Evolutionary conservation across 371 early-diverging fungal species (phyloP).

Genomic region (Mortierella sp.): DNA sequence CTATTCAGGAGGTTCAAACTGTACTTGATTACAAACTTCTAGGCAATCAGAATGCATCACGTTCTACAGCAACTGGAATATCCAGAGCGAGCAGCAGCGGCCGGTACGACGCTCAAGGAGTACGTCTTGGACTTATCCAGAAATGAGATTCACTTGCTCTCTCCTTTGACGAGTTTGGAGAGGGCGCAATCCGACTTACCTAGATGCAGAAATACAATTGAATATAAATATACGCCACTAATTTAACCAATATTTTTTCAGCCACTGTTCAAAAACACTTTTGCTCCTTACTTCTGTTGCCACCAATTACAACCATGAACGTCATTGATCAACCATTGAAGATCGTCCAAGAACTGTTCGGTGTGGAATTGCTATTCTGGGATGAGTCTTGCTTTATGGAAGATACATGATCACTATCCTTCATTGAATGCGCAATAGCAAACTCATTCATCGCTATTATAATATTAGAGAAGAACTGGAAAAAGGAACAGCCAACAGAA

Average conservation of each 20-base stretch:
- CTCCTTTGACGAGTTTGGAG: slow-evolving; percentile 35
- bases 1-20: slow-evolving; percentile 35
- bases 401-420: background rate
- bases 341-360: slow-evolving; percentile 46
- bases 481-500: slow-evolving; percentile 18
- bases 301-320: slow-evolving; percentile 14
- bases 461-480: slow-evolving; percentile 47
- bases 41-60: slow-evolving; percentile 3
- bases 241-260: background rate
- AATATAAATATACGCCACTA: background rate
- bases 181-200: slow-evolving; percentile 42
- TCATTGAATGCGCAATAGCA: background rate
- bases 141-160: slow-evolving; percentile 40
- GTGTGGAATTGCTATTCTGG: slow-evolving; percentile 13
- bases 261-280: background rate
- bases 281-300: background rate
- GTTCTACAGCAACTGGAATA: background rate
- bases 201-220: slow-evolving; percentile 5
- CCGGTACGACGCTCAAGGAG: slow-evolving; percentile 1
- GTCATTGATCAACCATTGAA: slow-evolving; percentile 40
- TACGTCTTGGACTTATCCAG: slow-evolving; percentile 27
- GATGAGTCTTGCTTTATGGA: background rate
- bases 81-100: slow-evolving; percentile 8
- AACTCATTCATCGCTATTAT: background rate
- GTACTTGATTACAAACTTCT: slow-evolving; percentile 9